phyloP scores from a whole-genome alignment of 345 rosid genomes.

The Hevea brasiliensis region DNA sequence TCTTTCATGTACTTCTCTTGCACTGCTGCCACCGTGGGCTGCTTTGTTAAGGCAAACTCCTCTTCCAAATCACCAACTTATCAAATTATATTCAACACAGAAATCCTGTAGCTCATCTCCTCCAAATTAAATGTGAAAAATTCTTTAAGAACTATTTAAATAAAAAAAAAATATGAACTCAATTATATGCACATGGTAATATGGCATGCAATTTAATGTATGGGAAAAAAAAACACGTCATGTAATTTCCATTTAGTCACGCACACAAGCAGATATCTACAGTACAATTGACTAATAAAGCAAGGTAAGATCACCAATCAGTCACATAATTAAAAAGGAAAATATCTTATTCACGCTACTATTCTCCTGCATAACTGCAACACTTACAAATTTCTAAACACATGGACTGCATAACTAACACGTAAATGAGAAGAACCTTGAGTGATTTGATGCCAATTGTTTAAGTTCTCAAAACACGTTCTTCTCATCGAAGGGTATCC shows the following conservation, averaged over 20 bases:
- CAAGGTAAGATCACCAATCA: no score
- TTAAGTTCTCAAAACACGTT: no score
- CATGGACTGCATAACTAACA: no score
- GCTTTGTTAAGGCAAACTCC: slow-evolving; percentile 46
- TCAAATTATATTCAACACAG: neutral
- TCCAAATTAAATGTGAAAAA: neutral
- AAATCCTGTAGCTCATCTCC: neutral
- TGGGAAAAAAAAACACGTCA: neutral
- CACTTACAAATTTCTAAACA: no score
- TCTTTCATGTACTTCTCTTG: slow-evolving; percentile 72
- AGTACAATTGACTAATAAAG: neutral
- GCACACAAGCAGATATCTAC: neutral
- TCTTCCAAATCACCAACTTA: slow-evolving; percentile 1
- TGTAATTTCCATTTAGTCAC: neutral
- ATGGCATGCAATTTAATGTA: no score
- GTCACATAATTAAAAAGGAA: no score
- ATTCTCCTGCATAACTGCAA: no score
- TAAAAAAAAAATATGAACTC: neutral
- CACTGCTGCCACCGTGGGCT: slow-evolving; percentile 57
- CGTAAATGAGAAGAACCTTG: no score
- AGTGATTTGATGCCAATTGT: no score
- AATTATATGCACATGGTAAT: neutral
- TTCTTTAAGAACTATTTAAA: neutral
- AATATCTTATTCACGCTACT: no score
- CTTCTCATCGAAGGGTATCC: neutral